Base-by-base conservation (phyloP, 73 alveolate species). In the Diophrys appendiculata region DNA sequence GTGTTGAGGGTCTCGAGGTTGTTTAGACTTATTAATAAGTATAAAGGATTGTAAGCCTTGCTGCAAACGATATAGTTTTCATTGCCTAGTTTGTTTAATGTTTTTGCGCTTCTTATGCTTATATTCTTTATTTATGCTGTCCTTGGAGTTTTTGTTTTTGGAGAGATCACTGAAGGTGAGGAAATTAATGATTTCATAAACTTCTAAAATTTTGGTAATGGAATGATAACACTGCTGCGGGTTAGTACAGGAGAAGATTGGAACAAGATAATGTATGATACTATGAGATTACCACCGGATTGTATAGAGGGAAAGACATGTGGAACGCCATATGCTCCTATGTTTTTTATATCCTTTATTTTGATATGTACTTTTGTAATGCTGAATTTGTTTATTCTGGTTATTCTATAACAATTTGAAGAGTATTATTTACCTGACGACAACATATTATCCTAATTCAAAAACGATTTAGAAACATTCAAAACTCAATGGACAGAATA, bases 331-430 rank as follows among this genome's bases (percentile, higher is more conserved):
- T 31, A 71, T 33, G 72, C 89, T 13, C 74, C 82, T 0, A 52
- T 88, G 18, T 88, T 74, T 69, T 88, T 88, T 79, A 68, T 82
- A n/a, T 73, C 89, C 0, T 88, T 81, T 71, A 52, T 84, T 0
- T 29, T 82, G 73, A 81, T 88, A 13, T 76, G 88, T 55, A 54
- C 94, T 0, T 79, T 81, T 69, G 87, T 88, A 35, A 86, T 88
- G 86, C 73, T 88, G 22, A 88, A 88, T 54, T 53, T 88, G 67
- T 88, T 82, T 35, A 77, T 88, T 28, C 72, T 88, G 73, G 80
- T 88, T 72, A 88, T 88, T 68, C 55, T 88, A 30, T 75, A 88
- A 65, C 78, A 88, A 64, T 88, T 88, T 76, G 95, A 88, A 53
- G 65, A 83, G 55, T 88, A 88, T 71, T 84, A 88, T 64, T 80